Evolutionary conservation across 78 protist species (phyloP).

Genomic region (Speleostelium caveatum): DNA sequence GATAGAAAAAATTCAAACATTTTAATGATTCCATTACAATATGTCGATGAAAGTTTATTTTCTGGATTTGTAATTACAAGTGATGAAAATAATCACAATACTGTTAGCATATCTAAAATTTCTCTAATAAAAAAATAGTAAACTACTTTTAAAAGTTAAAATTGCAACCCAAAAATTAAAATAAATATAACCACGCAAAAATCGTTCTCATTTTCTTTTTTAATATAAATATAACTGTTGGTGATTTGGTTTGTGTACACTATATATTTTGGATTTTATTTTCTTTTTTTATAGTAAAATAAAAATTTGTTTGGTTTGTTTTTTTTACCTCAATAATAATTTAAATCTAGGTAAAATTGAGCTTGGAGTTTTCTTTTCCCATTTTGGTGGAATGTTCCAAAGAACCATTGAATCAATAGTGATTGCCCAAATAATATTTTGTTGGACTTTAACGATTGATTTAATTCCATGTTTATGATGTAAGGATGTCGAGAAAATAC

Average conservation of each 20-base stretch:
- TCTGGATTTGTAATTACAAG: not conserved
- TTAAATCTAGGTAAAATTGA: conserved; percentile 19
- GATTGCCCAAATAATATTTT: conserved; percentile 63
- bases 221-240: no score
- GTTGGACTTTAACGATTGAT: conserved; percentile 53
- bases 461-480: conserved; percentile 60
- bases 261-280: no score
- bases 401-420: conserved; percentile 44
- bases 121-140: not conserved
- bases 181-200: no score
- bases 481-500: conserved; percentile 5
- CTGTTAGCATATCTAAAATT: not conserved
- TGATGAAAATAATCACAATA: not conserved
- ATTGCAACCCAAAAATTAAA: no score
- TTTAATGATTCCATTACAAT: not conserved
- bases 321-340: not conserved
- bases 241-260: no score
- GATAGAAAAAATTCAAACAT: no score
- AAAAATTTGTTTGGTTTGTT: not conserved
- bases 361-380: conserved; percentile 60
- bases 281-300: not conserved
- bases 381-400: conserved; percentile 65
- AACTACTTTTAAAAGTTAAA: no score
- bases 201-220: no score
- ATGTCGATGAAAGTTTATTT: not conserved